Percentiles rank a stretch among this genome's conserved stretches.
Evolutionary conservation across 164 flowering plant genomes (phyloP).

Genomic region (Nelumbo lutea): DNA sequence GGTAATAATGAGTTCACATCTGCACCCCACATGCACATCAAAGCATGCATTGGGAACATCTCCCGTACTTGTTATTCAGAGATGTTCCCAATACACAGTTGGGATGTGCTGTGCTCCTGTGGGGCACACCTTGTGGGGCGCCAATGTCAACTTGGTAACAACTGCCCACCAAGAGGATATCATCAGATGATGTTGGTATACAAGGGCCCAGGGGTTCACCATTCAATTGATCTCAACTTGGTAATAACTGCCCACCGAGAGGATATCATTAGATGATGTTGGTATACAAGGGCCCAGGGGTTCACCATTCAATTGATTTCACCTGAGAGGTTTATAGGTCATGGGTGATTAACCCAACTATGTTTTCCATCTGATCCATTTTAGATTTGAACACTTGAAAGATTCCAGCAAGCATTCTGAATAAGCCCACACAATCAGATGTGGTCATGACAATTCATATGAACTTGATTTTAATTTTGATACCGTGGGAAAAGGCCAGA

Average conservation of each 20-base stretch:
- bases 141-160: no score
- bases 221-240: slow-evolving; percentile 11
- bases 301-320: slow-evolving; percentile 14
- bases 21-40: no score
- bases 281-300: slow-evolving; percentile 11
- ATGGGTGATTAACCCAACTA: neutral
- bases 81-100: no score
- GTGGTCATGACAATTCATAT: neutral
- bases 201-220: neutral
- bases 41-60: no score
- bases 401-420: neutral
- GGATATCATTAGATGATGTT: slow-evolving; percentile 20
- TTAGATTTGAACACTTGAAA: neutral
- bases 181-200: slow-evolving; percentile 23
- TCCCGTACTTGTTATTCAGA: no score
- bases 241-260: slow-evolving; percentile 16
- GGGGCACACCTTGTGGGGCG: neutral
- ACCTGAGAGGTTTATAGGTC: no score
- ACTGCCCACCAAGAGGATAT: slow-evolving; percentile 24
- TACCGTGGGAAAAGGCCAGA: no score
- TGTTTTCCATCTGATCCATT: neutral
- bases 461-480: neutral
- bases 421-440: neutral
- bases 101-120: no score
- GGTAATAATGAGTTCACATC: neutral